Evolutionary conservation across 257 asterid species (phyloP).

Genomic region (Fraxinus anomala): DNA sequence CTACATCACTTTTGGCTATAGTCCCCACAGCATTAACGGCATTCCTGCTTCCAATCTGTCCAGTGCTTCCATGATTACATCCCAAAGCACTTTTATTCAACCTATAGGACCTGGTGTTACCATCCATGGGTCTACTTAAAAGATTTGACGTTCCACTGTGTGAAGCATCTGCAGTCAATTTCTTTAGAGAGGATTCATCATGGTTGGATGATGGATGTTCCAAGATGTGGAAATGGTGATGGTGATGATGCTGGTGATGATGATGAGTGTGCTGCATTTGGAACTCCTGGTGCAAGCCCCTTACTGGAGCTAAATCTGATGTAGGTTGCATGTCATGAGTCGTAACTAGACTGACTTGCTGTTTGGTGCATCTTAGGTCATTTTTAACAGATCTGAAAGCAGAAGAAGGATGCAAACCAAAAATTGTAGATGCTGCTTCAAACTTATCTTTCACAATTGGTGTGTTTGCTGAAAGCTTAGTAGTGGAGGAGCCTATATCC

Average conservation of each 20-base stretch:
- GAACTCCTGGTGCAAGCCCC: conserved; percentile 38
- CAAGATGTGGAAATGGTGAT: conserved; percentile 38
- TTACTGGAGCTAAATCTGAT: conserved; percentile 28
- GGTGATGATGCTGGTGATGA: conserved; percentile 38
- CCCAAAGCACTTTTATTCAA: conserved; percentile 69
- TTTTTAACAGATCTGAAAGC: conserved; percentile 50
- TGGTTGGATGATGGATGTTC: conserved; percentile 42
- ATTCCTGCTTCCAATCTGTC: conserved; percentile 51
- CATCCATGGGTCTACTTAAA: conserved; percentile 45
- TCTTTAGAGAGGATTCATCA: conserved; percentile 46
- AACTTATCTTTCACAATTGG: conserved; percentile 39
- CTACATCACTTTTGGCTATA: conserved; percentile 57
- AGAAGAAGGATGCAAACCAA: conserved; percentile 32
- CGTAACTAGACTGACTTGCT: conserved; percentile 33
- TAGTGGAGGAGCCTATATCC: conserved; percentile 69
- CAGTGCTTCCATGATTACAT: conserved; percentile 69
- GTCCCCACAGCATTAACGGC: conserved; percentile 45
- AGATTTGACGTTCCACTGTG: conserved; percentile 51
- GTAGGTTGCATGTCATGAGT: conserved; percentile 43
- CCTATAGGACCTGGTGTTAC: conserved; percentile 44
- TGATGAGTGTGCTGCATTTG: conserved; percentile 41
- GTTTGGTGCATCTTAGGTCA: conserved; percentile 42
- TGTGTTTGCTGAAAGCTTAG: conserved; percentile 40
- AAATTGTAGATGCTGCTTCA: conserved; percentile 53
- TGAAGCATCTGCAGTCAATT: conserved; percentile 48